Conservation (phyloP, 306 rosid genomes). For the Prunus salicina region DNA sequence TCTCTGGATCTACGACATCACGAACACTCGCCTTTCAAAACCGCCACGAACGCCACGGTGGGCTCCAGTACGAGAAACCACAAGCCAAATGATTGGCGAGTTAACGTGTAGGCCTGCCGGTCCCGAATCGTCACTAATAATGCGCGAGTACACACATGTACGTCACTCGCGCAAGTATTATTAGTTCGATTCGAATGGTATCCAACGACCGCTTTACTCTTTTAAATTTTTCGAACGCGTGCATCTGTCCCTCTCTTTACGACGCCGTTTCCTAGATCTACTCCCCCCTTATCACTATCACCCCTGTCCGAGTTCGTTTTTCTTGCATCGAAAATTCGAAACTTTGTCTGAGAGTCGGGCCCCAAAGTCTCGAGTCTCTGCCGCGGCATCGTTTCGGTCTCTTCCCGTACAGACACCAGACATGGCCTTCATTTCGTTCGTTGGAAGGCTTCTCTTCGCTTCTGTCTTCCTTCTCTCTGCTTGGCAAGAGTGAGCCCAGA, state of each 20-base stretch:
- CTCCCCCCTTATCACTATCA: neutral
- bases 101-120: constrained; percentile 12
- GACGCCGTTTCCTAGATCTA: constrained; percentile 17
- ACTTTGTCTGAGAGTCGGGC: neutral
- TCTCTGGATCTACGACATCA: neutral
- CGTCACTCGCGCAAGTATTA: neutral
- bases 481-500: constrained; percentile 61
- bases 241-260: neutral
- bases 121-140: neutral
- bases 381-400: constrained; percentile 25
- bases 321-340: neutral
- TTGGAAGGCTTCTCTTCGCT: constrained; percentile 60
- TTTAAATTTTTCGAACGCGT: constrained; percentile 4
- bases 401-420: constrained; percentile 11
- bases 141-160: neutral
- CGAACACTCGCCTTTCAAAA: neutral
- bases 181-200: neutral
- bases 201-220: neutral
- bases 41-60: neutral
- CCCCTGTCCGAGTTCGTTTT: constrained; percentile 5
- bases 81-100: constrained; percentile 13
- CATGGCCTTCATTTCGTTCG: constrained; percentile 57
- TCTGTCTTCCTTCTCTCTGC: constrained; percentile 60
- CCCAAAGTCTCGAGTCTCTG: neutral
- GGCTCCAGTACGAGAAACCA: neutral